Base-by-base conservation (phyloP, 2,329 filamentous ascomycete species). In the Scedosporium boydii region DNA sequence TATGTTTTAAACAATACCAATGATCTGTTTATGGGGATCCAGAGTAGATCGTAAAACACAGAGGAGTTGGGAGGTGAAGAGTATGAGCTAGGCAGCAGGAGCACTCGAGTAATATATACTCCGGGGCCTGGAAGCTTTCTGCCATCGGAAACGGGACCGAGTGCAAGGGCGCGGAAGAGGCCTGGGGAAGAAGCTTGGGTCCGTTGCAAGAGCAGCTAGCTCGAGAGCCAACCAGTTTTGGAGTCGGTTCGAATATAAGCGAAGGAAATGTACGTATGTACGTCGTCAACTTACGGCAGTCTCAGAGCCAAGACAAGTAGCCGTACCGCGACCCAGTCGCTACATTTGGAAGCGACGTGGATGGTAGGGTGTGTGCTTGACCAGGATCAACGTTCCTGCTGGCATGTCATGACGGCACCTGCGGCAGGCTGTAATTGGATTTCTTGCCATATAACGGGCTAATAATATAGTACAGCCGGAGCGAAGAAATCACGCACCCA, bases 401-500 rank as follows among this genome's bases (percentile, higher is more conserved):
- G 16, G 38, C 7, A 27, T 21, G 42, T 48, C 55, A 21, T 41
- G 34, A 44, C 42, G 58, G 44, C 58, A 60, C 58, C 58, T 60
- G 58, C 58, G 42, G 58, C 44, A 60, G 26, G 58, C 58, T 48
- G 42, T 10, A 34, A 51, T 60, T 18, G 58, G 58, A 18, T 16
- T 60, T 44, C 14, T 29, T 18, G 23, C 18, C 48, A 18, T 60
- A 51, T 16, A 51, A 48, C 23, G 14, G 42, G 26, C 29, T 34
- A 34, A 26, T 38, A 51, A 53, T 53, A 60, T 38, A 18, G 26
- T 34, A 46, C 27, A 38, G 42, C 7, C 44, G 44, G 58, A 42
- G 44, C 21, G 23, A 53, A 60, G 23, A 53, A 60, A 60, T 51
- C 44, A 60, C 58, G 58, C 58, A 60, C 42, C 26, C 26, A 26